phyloP scores from a whole-genome alignment of 2,329 filamentous ascomycete genomes.

The Stagonosporopsis rhizophila region DNA sequence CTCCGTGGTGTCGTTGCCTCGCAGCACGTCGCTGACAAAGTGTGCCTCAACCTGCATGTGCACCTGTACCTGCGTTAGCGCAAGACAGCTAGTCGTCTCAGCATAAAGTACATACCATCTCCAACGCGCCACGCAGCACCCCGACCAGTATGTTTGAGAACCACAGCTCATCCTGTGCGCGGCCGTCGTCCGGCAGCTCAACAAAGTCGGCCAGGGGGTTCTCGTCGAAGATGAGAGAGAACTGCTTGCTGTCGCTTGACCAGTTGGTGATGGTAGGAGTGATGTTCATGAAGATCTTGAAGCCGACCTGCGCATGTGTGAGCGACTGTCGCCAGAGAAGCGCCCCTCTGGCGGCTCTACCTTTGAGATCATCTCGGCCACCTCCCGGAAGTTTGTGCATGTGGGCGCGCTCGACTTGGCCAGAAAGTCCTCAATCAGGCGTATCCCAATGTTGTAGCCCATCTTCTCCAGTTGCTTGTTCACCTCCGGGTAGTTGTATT shows the following conservation, averaged over 20 bases:
- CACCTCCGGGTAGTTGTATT: constrained; percentile 91
- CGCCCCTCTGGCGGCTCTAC: constrained; percentile 61
- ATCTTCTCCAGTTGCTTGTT: constrained; percentile 99
- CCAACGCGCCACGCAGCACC: constrained; percentile 85
- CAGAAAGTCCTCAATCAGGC: constrained; percentile 95
- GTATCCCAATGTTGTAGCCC: constrained; percentile 97
- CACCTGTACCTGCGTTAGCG: constrained; percentile 56
- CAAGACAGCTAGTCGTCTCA: not conserved
- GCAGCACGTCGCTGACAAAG: constrained; percentile 91
- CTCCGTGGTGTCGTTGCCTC: constrained; percentile 95
- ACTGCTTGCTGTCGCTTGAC: constrained; percentile 95
- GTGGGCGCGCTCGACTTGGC: constrained; percentile 91
- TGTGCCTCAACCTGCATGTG: constrained; percentile 99
- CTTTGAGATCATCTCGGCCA: constrained; percentile 95
- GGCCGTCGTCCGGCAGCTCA: constrained; percentile 92
- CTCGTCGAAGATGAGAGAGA: constrained; percentile 95
- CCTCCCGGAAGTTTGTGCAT: constrained; percentile 92
- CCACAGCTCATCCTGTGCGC: constrained; percentile 96
- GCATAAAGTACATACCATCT: constrained; percentile 73
- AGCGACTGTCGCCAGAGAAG: not conserved
- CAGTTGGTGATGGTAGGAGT: constrained; percentile 93
- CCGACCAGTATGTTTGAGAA: constrained; percentile 98
- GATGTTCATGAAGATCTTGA: constrained; percentile 99
- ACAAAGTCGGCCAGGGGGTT: constrained; percentile 98
- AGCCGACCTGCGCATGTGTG: constrained; percentile 73